Percentiles rank a stretch among this genome's conserved stretches.
phyloP scores from a whole-genome alignment of 2,329 filamentous ascomycete genomes.

The Aspergillus felis region DNA sequence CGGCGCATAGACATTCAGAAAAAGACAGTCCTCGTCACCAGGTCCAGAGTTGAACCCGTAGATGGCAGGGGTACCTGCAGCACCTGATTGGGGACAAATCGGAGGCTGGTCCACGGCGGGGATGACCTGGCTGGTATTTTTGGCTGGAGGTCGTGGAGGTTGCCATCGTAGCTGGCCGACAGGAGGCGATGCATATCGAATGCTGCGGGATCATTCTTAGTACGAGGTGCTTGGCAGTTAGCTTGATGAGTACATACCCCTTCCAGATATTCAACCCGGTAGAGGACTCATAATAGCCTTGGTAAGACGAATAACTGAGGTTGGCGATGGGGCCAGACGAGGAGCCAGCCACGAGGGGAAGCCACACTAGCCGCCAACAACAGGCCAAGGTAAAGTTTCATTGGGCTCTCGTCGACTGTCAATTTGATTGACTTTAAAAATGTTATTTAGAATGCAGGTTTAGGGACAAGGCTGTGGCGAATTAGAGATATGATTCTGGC shows the following conservation, averaged over 20 bases:
- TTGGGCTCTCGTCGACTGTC: not conserved
- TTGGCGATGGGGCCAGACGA: constrained; percentile 30
- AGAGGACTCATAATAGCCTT: constrained; percentile 39
- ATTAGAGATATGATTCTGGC: too few species aligned
- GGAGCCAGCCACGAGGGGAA: not conserved
- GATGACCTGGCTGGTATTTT: constrained; percentile 21
- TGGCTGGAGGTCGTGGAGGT: constrained; percentile 21
- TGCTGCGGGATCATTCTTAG: constrained; percentile 15
- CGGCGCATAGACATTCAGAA: constrained; percentile 32
- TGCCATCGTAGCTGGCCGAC: constrained; percentile 34
- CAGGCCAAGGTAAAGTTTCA: constrained; percentile 2
- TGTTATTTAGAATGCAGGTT: too few species aligned
- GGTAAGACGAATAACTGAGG: constrained; percentile 46
- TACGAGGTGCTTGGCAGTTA: not conserved
- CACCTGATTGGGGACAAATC: constrained; percentile 31
- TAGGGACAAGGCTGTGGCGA: too few species aligned
- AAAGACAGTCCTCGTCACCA: constrained; percentile 35
- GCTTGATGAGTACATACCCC: constrained; percentile 34
- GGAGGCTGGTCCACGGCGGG: constrained; percentile 24
- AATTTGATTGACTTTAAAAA: too few species aligned
- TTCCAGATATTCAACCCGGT: constrained; percentile 44
- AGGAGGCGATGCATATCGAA: constrained; percentile 35
- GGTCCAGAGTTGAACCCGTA: constrained; percentile 18
- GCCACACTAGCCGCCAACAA: constrained; percentile 1
- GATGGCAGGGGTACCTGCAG: constrained; percentile 7